Conservation (phyloP, 192 early-diverging fungal species). For the Gamsiella multidivaricata region DNA sequence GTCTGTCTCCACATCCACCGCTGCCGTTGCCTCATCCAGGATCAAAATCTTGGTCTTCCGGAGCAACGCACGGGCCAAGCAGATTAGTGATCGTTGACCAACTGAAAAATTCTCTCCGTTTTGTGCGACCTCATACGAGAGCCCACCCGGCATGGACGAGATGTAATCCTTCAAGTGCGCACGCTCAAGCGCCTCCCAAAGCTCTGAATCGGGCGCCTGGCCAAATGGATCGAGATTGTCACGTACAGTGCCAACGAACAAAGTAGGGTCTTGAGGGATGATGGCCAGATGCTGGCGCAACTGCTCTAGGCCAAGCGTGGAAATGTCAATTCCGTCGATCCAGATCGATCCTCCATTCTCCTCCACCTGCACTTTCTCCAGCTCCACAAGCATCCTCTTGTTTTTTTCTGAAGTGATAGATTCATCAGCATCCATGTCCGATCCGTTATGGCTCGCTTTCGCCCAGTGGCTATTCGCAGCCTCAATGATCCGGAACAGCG, state of each 20-base stretch:
- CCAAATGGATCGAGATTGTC: slow-evolving; percentile 68
- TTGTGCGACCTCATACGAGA: slow-evolving; percentile 16
- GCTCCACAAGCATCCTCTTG: background rate
- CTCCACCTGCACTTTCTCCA: slow-evolving; percentile 52
- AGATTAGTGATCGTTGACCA: slow-evolving; percentile 72
- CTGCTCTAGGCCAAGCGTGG: slow-evolving; percentile 59
- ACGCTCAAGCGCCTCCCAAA: slow-evolving; percentile 65
- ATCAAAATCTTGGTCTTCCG: slow-evolving; percentile 62
- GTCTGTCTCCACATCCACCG: slow-evolving; percentile 69
- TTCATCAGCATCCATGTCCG: slow-evolving; percentile 17
- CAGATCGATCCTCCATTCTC: slow-evolving; percentile 57
- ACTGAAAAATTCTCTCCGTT: slow-evolving; percentile 33
- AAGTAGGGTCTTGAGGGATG: slow-evolving; percentile 76
- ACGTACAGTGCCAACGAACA: slow-evolving; percentile 67
- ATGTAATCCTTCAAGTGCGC: slow-evolving; percentile 59
- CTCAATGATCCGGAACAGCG: slow-evolving; percentile 55
- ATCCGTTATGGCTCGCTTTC: background rate
- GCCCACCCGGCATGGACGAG: slow-evolving; percentile 44
- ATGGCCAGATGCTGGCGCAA: slow-evolving; percentile 70
- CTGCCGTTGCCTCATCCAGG: slow-evolving; percentile 77
- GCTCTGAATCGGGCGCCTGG: slow-evolving; percentile 54
- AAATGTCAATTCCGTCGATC: slow-evolving; percentile 71
- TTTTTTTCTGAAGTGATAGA: no score
- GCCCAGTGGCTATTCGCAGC: slow-evolving; percentile 34
- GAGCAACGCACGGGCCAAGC: slow-evolving; percentile 69